A percentile compares a stretch with the other conserved stretches of the same genome.
These are phyloP conservation scores for Lepidium africanum DNA, from an alignment of 345 rosid genomes.

Conservation along the genomic window DNA sequence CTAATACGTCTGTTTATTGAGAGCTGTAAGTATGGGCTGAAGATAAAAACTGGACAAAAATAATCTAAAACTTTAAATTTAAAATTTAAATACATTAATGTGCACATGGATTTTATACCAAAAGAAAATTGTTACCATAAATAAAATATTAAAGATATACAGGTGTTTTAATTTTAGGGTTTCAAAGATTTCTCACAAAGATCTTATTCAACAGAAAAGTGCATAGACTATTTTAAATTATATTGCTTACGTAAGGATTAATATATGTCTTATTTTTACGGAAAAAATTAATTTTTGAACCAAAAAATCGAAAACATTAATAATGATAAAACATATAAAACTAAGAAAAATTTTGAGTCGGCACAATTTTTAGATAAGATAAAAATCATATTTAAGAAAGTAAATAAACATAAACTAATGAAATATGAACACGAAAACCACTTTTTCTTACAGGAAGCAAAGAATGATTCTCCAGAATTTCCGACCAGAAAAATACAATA, in stretches of 20 bases:
- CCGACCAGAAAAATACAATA: slow-evolving; percentile 19
- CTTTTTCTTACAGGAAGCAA: slow-evolving; percentile 19
- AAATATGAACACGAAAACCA: slow-evolving; percentile 22
- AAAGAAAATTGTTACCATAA: neutral
- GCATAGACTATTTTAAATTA: no score
- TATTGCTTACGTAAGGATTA: neutral
- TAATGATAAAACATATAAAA: no score
- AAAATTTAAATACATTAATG: no score
- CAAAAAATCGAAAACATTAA: neutral
- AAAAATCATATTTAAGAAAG: neutral
- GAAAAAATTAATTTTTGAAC: no score
- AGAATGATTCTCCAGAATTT: slow-evolving; percentile 1
- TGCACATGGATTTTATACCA: neutral
- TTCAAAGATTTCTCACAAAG: neutral
- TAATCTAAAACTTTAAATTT: no score
- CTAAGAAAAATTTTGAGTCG: neutral
- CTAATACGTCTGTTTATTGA: no score
- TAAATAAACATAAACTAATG: neutral
- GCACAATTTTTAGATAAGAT: neutral
- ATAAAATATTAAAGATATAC: neutral
- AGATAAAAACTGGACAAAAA: no score
- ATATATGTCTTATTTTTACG: neutral
- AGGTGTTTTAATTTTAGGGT: neutral
- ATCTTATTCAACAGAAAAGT: neutral
- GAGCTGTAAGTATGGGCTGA: no score